phyloP scores from a whole-genome alignment of 108 stramenopile genomes.

The Skeletonema costatum region DNA sequence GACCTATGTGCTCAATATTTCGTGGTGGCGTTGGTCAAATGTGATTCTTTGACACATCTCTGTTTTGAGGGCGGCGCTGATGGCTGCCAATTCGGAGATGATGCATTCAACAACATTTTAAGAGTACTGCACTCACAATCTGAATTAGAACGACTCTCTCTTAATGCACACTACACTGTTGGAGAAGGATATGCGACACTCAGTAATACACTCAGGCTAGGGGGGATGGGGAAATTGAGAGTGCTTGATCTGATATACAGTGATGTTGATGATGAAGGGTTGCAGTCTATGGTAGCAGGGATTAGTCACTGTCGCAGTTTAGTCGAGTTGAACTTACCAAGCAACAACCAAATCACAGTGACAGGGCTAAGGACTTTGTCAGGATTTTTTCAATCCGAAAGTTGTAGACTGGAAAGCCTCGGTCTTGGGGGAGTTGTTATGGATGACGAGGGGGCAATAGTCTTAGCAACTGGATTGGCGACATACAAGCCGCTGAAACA shows the following conservation, averaged over 20 bases:
- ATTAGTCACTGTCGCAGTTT: neutral
- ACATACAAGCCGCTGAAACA: neutral
- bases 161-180: neutral
- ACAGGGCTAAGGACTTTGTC: neutral
- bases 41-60: no score
- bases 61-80: no score
- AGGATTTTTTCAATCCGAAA: neutral
- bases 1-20: no score
- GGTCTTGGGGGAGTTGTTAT: neutral
- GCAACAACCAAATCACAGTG: neutral
- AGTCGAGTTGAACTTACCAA: neutral
- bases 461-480: neutral
- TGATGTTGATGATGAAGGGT: neutral
- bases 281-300: neutral
- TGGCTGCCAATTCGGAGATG: no score
- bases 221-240: neutral
- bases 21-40: no score
- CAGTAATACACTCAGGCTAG: no score
- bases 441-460: neutral
- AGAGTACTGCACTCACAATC: no score
- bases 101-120: no score
- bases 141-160: no score
- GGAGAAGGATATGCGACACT: no score
- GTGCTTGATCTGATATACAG: neutral
- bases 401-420: neutral